Base-by-base conservation (phyloP, 2,329 filamentous ascomycete species). In the Aureobasidium sp. region DNA sequence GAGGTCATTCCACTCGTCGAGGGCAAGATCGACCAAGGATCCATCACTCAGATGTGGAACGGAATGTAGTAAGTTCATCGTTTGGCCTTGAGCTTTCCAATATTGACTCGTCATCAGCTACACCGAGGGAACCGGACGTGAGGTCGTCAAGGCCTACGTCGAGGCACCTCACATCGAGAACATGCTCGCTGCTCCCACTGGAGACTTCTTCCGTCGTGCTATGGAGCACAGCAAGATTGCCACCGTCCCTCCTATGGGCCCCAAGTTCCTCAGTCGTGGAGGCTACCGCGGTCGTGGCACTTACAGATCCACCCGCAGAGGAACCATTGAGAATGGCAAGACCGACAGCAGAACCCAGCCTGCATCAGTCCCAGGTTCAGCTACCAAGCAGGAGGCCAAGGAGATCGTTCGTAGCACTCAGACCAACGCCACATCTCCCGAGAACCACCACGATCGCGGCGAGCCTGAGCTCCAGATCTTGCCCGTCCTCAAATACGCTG, bases 41-140 rank as follows among this genome's bases (percentile, higher is more conserved):
- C 53, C 4, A 48, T 58, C 22, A 63, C 62, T 5, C 62, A 63
- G 41, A 63, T 63, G 62, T 63, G 62, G 62, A 63, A 63, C 12
- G 62, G 62, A 22, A 63, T 63, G 62, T 27, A 53, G 62, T 62
- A 51, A 58, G 61, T 49, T 37, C 6, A 20, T 17, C 15, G 11
- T 5, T 25, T 22, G 27, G 14, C 14, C 42, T 51, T n/a, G 7
- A 31, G 45, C 22, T 58, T 2, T n/a, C 25, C 20, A 27, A 15
- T 55, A 9, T 41, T 62, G 27, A 62, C 37, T 20, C 14, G 6
- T 22, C 17, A 4, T 47, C 39, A 62, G 61, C 37, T 63, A 63
- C 39, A 29, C 45, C 34, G 62, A 63, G n/a, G n/a, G 8, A 5
- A 53, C 58, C 17, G 62, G 55, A 15, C 53, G 62, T 15, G 55